phyloP scores from a whole-genome alignment of 805 yeast species.

The Pichia rugopelliculosa region DNA sequence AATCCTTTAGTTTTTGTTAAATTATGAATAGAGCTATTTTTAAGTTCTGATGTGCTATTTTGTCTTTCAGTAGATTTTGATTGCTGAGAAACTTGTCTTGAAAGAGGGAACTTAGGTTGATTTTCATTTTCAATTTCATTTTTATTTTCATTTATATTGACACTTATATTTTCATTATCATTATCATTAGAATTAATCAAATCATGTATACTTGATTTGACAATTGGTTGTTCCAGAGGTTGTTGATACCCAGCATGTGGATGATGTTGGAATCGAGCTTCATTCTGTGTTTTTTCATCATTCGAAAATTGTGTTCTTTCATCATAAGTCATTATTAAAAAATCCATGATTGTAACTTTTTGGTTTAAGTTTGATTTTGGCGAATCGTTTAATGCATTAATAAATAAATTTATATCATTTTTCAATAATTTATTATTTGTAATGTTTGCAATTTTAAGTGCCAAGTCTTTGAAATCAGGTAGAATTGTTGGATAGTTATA shows the following conservation, averaged over 20 bases:
- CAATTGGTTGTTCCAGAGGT: background rate
- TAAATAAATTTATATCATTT: background rate
- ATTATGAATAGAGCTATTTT: no score
- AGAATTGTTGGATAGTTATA: background rate
- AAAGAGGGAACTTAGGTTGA: background rate
- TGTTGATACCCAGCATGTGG: background rate
- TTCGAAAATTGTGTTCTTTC: conserved; percentile 5
- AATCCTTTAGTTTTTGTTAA: no score
- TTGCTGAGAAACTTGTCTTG: no score
- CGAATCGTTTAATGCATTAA: background rate
- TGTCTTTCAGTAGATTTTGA: no score
- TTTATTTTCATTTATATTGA: background rate
- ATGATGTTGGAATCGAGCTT: background rate
- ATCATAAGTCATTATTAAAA: conserved; percentile 1
- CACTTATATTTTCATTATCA: background rate
- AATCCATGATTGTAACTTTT: background rate
- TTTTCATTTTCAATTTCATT: background rate
- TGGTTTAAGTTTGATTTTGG: background rate
- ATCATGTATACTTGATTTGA: background rate
- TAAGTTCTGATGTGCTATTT: no score
- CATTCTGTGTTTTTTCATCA: background rate
- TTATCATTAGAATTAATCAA: background rate
- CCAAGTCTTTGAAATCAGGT: conserved; percentile 3
- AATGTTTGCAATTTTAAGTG: background rate
- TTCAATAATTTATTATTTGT: background rate